These are phyloP conservation scores for Xylaria sp. DNA, from an alignment of 495 filamentous ascomycete species.

Conservation along the genomic window DNA sequence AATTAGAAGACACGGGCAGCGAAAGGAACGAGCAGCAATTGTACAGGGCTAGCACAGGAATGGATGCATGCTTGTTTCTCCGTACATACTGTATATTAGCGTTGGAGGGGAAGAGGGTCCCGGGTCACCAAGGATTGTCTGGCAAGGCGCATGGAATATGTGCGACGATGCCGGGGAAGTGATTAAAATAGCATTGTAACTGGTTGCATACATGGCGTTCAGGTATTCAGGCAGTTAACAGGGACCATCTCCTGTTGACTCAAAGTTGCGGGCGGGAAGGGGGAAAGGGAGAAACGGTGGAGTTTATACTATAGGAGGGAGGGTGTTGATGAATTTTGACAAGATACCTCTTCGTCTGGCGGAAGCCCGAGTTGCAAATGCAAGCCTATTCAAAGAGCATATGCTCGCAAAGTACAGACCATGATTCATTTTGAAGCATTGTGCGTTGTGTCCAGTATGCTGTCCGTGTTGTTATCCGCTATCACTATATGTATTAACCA, in stretches of 20 bases:
- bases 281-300: conserved; percentile 27
- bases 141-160: conserved; percentile 15
- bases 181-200: conserved; percentile 27
- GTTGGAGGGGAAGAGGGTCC: conserved; percentile 13
- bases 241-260: conserved; percentile 29
- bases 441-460: background rate
- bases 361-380: conserved; percentile 2
- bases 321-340: conserved; percentile 26
- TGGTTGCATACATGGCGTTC: conserved; percentile 45
- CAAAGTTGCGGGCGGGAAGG: conserved; percentile 32
- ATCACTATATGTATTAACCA: no score
- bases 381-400: conserved; percentile 1
- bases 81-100: conserved; percentile 43
- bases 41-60: conserved; percentile 26
- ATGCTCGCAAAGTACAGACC: background rate
- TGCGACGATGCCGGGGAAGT: conserved; percentile 12
- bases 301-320: conserved; percentile 34
- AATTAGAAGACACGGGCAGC: conserved; percentile 24
- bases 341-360: conserved; percentile 19
- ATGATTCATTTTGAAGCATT: background rate
- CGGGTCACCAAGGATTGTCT: conserved; percentile 14
- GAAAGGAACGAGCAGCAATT: conserved; percentile 26
- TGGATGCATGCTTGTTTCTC: conserved; percentile 32
- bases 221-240: conserved; percentile 33
- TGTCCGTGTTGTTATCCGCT: background rate